Percentiles rank a stretch among this genome's conserved stretches.
phyloP scores from a whole-genome alignment of 2,329 filamentous ascomycete species.

The Phialemoniopsis sp. region DNA sequence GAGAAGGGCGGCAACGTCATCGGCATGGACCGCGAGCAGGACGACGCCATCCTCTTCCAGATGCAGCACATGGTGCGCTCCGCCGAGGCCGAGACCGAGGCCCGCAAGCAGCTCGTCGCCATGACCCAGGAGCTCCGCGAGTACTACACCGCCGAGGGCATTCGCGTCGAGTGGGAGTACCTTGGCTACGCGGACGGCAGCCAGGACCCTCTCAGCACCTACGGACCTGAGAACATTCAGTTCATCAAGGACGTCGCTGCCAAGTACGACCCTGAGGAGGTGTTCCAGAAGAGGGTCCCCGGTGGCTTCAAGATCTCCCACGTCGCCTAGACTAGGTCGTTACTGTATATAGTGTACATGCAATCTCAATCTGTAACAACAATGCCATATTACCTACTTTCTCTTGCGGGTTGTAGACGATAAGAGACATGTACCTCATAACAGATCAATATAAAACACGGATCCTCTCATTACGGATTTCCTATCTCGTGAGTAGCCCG shows the following conservation, averaged over 20 bases:
- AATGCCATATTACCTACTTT: too few species aligned
- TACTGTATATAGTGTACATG: too few species aligned
- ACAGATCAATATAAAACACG: too few species aligned
- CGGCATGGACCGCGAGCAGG: conserved; percentile 23
- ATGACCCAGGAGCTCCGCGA: conserved; percentile 9
- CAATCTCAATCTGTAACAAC: too few species aligned
- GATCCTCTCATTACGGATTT: too few species aligned
- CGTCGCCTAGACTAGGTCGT: too few species aligned
- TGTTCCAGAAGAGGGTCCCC: conserved; percentile 29
- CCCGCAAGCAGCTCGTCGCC: conserved; percentile 5
- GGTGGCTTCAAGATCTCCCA: conserved; percentile 29
- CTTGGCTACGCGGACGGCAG: conserved; percentile 29
- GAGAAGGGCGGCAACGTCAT: conserved; percentile 33
- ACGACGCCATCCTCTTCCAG: conserved; percentile 20
- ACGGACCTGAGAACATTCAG: conserved; percentile 24
- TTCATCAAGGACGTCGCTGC: conserved; percentile 20
- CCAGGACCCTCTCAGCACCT: conserved; percentile 22
- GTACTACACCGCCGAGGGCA: conserved; percentile 9
- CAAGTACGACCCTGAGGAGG: conserved; percentile 27
- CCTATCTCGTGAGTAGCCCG: conserved; percentile 7
- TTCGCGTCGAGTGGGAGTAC: conserved; percentile 7
- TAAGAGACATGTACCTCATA: too few species aligned
- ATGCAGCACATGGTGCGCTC: conserved; percentile 11
- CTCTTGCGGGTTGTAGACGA: too few species aligned
- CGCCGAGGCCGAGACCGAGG: conserved; percentile 3